Evolutionary conservation across 2,329 filamentous ascomycete species (phyloP).

Genomic region (Penicillium polonicum): DNA sequence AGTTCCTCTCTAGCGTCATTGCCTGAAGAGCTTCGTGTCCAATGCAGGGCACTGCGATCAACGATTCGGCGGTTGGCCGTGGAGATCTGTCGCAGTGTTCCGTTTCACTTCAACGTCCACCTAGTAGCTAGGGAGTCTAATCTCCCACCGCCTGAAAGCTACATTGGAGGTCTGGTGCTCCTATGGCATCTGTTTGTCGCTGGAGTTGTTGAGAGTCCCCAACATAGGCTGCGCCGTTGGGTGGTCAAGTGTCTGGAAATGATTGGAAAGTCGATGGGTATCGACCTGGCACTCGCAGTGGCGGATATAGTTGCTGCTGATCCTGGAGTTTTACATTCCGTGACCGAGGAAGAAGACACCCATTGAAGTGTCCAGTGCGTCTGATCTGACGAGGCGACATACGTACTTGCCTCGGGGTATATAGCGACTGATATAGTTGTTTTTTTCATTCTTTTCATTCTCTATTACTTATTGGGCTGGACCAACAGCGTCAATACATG

Average conservation of each 20-base stretch:
- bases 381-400: not conserved
- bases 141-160: constrained; percentile 27
- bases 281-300: constrained; percentile 40
- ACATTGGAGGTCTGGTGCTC: constrained; percentile 35
- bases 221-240: constrained; percentile 34
- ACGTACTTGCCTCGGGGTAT: constrained; percentile 1
- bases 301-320: constrained; percentile 34
- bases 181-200: constrained; percentile 42
- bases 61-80: constrained; percentile 30
- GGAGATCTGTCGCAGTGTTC: constrained; percentile 41
- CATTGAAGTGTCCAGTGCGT: constrained; percentile 3
- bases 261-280: constrained; percentile 38
- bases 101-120: constrained; percentile 35
- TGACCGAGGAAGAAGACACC: constrained; percentile 22
- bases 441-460: not conserved
- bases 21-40: constrained; percentile 32
- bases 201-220: constrained; percentile 31
- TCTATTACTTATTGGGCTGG: not conserved
- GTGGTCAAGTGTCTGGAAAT: constrained; percentile 31
- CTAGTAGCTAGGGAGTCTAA: constrained; percentile 12
- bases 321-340: constrained; percentile 25
- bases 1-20: constrained; percentile 20
- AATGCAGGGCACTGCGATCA: constrained; percentile 31
- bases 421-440: not conserved
- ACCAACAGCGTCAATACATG: not conserved